Conservation (phyloP, 805 yeast species). For the Wickerhamomyces hampshirensis region DNA sequence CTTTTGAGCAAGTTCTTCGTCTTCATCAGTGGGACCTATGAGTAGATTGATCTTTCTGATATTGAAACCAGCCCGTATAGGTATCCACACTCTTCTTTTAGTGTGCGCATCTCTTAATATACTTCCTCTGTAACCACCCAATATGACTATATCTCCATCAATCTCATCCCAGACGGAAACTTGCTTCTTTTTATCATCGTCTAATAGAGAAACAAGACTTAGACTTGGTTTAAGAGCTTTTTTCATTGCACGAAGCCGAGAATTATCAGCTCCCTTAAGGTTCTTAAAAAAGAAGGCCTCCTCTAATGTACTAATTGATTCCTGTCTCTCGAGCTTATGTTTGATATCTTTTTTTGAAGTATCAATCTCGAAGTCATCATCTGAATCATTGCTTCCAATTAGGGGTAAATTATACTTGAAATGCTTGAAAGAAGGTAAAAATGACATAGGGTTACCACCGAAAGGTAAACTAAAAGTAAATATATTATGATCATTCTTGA, state of each 20-base stretch:
- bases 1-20: conserved; percentile 53
- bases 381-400: conserved; percentile 14
- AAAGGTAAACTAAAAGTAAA: conserved; percentile 36
- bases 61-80: conserved; percentile 79
- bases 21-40: conserved; percentile 69
- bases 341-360: conserved; percentile 24
- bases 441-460: conserved; percentile 28
- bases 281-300: conserved; percentile 56
- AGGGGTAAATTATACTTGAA: conserved; percentile 17
- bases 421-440: conserved; percentile 19
- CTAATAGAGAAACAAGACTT: conserved; percentile 14
- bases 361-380: conserved; percentile 7
- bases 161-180: conserved; percentile 52
- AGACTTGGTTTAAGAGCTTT: conserved; percentile 52
- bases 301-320: conserved; percentile 54
- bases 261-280: conserved; percentile 54
- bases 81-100: conserved; percentile 75
- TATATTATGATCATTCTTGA: conserved; percentile 26
- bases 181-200: conserved; percentile 15
- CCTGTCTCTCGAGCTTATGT: conserved; percentile 40
- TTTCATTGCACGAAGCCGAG: conserved; percentile 64
- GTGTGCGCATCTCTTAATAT: conserved; percentile 63
- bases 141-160: conserved; percentile 71
- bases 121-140: conserved; percentile 91
- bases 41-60: conserved; percentile 62